Percentiles rank a stretch among this genome's conserved stretches.
These are phyloP conservation scores for Kwoniella bestiolae DNA, from an alignment of 768 basidiomycete species.

Conservation along the genomic window DNA sequence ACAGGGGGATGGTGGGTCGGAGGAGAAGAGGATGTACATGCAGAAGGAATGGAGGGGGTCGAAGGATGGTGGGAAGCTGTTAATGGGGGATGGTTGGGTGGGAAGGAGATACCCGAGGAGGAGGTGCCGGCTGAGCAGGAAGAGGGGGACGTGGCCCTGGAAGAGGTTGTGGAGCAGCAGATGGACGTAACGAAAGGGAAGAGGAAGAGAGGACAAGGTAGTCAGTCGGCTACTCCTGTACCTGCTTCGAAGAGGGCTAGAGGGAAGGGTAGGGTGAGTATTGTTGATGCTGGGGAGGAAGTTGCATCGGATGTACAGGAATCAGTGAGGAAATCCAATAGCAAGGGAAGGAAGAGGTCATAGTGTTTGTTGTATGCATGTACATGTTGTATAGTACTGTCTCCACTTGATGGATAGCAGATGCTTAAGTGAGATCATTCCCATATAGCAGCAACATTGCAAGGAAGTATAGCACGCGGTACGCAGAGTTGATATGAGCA, in stretches of 20 bases:
- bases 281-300: not conserved
- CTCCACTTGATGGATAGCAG: too few species aligned
- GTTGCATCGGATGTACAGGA: not conserved
- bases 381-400: not conserved
- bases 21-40: slow-evolving; percentile 46
- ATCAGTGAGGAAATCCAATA: not conserved
- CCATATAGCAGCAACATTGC: too few species aligned
- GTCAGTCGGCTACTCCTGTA: slow-evolving; percentile 10
- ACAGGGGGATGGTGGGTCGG: slow-evolving; percentile 48
- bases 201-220: slow-evolving; percentile 2
- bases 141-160: slow-evolving; percentile 3
- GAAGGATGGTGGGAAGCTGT: slow-evolving; percentile 46
- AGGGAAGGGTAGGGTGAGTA: not conserved
- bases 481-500: not conserved
- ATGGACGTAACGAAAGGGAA: slow-evolving; percentile 3
- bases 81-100: slow-evolving; percentile 44
- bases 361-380: slow-evolving; percentile 16
- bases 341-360: slow-evolving; percentile 21
- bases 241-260: slow-evolving; percentile 7
- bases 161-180: not conserved
- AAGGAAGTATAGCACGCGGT: too few species aligned
- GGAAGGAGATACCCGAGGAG: slow-evolving; percentile 23
- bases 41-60: slow-evolving; percentile 44
- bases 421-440: too few species aligned
- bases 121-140: not conserved